These are phyloP conservation scores for Abelmoschus esculentus DNA, from an alignment of 345 rosid genomes.

Conservation along the genomic window DNA sequence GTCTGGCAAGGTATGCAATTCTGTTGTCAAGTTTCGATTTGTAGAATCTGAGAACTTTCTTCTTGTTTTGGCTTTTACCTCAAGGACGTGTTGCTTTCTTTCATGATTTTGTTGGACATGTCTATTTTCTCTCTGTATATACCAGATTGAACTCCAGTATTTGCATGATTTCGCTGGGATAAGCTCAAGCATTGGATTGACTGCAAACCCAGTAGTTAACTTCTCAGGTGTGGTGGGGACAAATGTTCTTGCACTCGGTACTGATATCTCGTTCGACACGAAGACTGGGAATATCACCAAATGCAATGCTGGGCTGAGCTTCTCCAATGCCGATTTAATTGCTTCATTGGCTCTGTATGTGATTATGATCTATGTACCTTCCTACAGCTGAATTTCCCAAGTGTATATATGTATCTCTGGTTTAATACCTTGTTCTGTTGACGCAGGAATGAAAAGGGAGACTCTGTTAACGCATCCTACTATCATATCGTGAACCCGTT, in stretches of 20 bases:
- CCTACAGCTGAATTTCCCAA: not conserved
- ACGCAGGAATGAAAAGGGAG: conserved; percentile 77
- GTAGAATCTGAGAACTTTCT: not conserved
- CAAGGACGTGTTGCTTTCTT: not conserved
- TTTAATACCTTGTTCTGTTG: not conserved
- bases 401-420: not conserved
- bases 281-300: conserved; percentile 67
- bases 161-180: conserved; percentile 81
- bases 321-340: conserved; percentile 58
- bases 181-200: conserved; percentile 73
- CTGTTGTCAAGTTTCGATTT: not conserved
- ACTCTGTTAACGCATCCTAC: conserved; percentile 59
- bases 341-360: conserved; percentile 71
- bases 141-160: conserved; percentile 81
- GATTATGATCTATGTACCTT: not conserved
- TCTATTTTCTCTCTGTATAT: conserved; percentile 5
- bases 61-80: not conserved
- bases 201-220: conserved; percentile 70
- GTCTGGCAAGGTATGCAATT: conserved; percentile 73
- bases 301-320: conserved; percentile 76
- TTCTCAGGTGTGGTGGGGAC: conserved; percentile 77
- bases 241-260: conserved; percentile 51
- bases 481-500: conserved; percentile 58
- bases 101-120: not conserved
- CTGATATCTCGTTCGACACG: conserved; percentile 75